Conservation (phyloP, 148 eudicot species). For the Selenicereus undatus region DNA sequence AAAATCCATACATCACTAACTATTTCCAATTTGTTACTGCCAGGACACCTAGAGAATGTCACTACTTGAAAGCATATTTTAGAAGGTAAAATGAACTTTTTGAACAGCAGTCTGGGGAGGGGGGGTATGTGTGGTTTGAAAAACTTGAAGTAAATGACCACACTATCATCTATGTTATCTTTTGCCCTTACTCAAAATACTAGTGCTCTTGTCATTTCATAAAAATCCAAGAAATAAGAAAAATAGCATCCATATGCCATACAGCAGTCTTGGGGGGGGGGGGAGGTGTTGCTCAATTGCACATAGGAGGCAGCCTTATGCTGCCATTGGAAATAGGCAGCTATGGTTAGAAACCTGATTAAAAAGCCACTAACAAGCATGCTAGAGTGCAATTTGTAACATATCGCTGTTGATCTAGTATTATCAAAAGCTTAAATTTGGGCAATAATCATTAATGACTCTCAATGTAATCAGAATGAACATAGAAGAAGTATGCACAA, state of each 20-base stretch:
- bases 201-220: neutral
- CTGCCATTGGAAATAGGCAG: neutral
- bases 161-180: neutral
- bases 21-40: too few relatives aligned
- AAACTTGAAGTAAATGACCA: neutral
- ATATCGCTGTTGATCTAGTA: neutral
- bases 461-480: neutral
- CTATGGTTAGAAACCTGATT: neutral
- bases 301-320: neutral
- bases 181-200: neutral
- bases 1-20: neutral
- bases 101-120: neutral
- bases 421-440: neutral
- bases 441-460: neutral
- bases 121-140: neutral
- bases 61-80: too few relatives aligned
- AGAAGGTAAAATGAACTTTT: neutral
- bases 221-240: neutral
- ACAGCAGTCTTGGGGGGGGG: neutral
- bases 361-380: neutral
- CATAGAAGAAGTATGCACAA: neutral
- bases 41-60: too few relatives aligned
- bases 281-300: neutral
- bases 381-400: neutral
- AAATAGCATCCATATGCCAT: neutral